Evolutionary conservation across 345 rosid genomes (phyloP), one percentile per base, ranked within the genome.

Genomic region (Excoecaria cochinchinensis): DNA sequence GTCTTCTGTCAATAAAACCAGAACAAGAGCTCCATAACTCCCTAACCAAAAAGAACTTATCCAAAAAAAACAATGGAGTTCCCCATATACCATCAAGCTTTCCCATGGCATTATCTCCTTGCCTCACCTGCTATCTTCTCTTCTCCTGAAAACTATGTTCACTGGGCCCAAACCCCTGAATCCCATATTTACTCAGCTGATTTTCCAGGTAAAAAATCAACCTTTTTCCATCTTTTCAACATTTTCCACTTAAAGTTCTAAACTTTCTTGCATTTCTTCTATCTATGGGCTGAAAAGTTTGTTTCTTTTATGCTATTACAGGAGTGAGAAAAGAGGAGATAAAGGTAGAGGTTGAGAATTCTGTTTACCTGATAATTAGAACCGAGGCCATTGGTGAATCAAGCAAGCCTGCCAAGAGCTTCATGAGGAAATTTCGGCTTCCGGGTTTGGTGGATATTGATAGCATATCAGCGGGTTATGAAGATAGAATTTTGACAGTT

Each of bases 261-360:
- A 6, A n/a, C 14, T 53, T 44, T 74, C 4, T 36, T 68, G 7
- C 72, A 69, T 60, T 1, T 44, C 40, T 66, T 22, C 69, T 51
- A 17, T 66, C 46, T n/a, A 46, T 19, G 47, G 38, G 19, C 38
- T 63, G 2, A 21, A 44, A 16, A 10, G 51, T 72, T 61, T 17
- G 31, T 72, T 42, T 74, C 21, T 63, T 51, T 22, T 44, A 25
- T 76, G 46, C 4, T 22, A n/a, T 78, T 69, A 69, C 76, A 91
- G 97, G 96, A 60, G 87, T 87, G 79, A 91, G 85, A 81, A 92
- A 89, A 78, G 91, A 89, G 57, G 94, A 92, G 70, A 91, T 89
- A 57, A 88, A 78, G 46, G 94, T 90, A 59, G 94, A 91, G 77
- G 86, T 93, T 9, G 94, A 93, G 86, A 90, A 93, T 80, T 85